Evolutionary conservation across 2,329 filamentous ascomycete genomes (phyloP).

Genomic region (Scytalidium sp.): DNA sequence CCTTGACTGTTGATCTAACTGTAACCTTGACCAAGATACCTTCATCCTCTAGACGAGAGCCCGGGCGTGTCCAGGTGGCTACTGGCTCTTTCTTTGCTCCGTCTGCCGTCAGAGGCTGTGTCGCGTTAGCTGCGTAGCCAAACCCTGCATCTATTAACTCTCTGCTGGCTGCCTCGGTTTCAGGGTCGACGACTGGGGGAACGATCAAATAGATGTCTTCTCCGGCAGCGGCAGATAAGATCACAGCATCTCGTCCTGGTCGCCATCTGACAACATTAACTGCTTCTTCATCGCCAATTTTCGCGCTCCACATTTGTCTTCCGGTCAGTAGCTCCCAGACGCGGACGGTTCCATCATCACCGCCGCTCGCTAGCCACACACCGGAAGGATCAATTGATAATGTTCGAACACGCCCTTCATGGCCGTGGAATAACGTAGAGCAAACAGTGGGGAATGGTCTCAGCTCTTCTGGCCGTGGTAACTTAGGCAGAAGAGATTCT

Average conservation of each 20-base stretch:
- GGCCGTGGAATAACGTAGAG: constrained; percentile 82
- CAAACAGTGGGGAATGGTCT: constrained; percentile 92
- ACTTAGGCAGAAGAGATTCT: constrained; percentile 84
- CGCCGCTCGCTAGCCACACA: constrained; percentile 83
- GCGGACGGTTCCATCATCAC: constrained; percentile 88
- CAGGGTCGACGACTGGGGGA: constrained; percentile 68
- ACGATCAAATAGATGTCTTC: constrained; percentile 85
- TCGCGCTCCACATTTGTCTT: constrained; percentile 81
- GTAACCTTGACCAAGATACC: constrained; percentile 80
- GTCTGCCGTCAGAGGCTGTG: constrained; percentile 46
- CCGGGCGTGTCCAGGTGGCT: constrained; percentile 81
- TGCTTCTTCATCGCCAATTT: constrained; percentile 72
- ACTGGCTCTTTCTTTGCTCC: constrained; percentile 69
- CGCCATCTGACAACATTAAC: constrained; percentile 90
- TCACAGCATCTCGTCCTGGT: constrained; percentile 73
- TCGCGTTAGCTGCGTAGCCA: constrained; percentile 76
- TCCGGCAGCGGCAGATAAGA: constrained; percentile 80
- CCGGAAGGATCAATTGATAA: constrained; percentile 84
- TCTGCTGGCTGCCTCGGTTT: constrained; percentile 70
- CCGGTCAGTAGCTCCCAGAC: constrained; percentile 88
- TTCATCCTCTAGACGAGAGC: constrained; percentile 67
- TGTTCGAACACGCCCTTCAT: constrained; percentile 82
- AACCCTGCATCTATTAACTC: constrained; percentile 85
- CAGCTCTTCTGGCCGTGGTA: constrained; percentile 89
- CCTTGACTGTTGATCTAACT: constrained; percentile 77